Evolutionary conservation across 202 grass and related monocot genomes (phyloP).

Genomic region (Zizania palustris): DNA sequence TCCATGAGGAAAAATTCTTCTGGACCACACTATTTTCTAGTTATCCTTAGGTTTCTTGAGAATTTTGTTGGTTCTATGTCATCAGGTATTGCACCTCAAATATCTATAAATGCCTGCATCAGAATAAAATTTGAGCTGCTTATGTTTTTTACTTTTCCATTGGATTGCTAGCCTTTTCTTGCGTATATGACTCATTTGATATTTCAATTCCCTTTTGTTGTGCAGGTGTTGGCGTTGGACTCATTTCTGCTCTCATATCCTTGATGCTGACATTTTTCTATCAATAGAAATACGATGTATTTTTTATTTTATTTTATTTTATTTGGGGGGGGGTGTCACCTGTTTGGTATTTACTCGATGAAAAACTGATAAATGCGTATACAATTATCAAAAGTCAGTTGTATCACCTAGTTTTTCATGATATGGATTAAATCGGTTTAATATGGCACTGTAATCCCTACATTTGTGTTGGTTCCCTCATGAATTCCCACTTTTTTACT

Average conservation of each 20-base stretch:
- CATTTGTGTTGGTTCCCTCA: not conserved
- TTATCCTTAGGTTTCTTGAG: conserved; percentile 82
- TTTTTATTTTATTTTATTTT: too few species aligned
- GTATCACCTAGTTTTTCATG: not conserved
- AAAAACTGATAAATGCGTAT: not conserved
- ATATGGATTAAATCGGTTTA: not conserved
- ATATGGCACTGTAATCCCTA: not conserved
- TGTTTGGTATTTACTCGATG: not conserved
- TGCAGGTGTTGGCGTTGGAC: conserved; percentile 77
- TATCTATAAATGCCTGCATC: not conserved
- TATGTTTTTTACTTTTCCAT: conserved; percentile 2
- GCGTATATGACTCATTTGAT: conserved; percentile 18
- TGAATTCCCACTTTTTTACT: not conserved
- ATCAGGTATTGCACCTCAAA: conserved; percentile 59
- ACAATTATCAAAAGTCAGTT: not conserved
- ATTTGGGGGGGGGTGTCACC: not conserved
- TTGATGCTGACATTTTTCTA: conserved; percentile 33
- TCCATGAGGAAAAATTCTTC: conserved; percentile 65
- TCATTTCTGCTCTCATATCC: conserved; percentile 94
- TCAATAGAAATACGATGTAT: conserved; percentile 8
- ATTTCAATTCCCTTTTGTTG: conserved; percentile 18
- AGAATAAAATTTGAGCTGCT: not conserved
- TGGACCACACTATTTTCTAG: conserved; percentile 57
- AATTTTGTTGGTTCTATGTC: conserved; percentile 91
- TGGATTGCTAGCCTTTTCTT: conserved; percentile 1